Conservation (phyloP, 73 alveolate genomes). For the Breviolum minutum region DNA sequence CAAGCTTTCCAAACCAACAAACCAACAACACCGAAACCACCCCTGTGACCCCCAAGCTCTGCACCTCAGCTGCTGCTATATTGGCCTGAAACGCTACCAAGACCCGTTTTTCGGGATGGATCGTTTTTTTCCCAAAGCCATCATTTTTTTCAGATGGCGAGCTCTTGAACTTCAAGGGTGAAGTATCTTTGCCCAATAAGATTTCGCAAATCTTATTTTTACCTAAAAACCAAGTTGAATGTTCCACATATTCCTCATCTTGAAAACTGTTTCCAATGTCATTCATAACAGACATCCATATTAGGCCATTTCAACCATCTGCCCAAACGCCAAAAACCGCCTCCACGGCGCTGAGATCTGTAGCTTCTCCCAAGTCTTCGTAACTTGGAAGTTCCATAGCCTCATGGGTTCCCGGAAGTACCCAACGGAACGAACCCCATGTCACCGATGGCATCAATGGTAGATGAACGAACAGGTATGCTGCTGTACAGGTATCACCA, state of each 20-base stretch:
- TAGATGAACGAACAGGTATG: too few species aligned
- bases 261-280: too few species aligned
- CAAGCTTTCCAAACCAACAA: not conserved
- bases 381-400: too few species aligned
- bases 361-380: not conserved
- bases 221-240: not conserved
- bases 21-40: not conserved
- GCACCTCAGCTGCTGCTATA: not conserved
- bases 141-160: not conserved
- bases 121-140: not conserved
- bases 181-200: too few species aligned
- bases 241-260: not conserved
- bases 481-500: too few species aligned
- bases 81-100: not conserved
- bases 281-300: too few species aligned
- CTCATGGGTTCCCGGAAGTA: too few species aligned
- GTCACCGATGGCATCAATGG: too few species aligned
- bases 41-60: not conserved
- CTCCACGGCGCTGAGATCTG: not conserved
- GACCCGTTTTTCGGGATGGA: not conserved
- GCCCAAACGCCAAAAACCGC: not conserved
- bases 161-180: too few species aligned
- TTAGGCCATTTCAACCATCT: not conserved
- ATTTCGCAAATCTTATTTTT: not conserved
- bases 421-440: too few species aligned